Evolutionary conservation across 2,329 filamentous ascomycete species (phyloP).

Genomic region (Exophiala lecanii-corni): DNA sequence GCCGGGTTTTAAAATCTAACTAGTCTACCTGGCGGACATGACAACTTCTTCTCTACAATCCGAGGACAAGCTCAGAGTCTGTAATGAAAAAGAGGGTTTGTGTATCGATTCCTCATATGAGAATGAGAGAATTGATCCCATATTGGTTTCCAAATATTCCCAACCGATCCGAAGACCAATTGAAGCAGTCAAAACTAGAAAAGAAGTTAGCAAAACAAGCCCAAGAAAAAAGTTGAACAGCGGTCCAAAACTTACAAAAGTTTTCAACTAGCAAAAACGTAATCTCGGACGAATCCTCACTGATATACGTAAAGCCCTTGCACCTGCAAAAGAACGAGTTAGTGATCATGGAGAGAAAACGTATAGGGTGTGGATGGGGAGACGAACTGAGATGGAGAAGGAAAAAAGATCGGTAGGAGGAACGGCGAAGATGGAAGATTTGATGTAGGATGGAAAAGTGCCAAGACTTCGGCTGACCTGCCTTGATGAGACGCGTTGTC

Average conservation of each 20-base stretch:
- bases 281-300: conserved; percentile 80
- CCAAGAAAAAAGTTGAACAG: not conserved
- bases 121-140: not conserved
- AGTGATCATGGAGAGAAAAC: no score
- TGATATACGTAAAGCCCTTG: conserved; percentile 71
- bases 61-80: not conserved
- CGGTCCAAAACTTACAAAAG: conserved; percentile 56
- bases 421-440: no score
- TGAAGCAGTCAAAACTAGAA: conserved; percentile 58
- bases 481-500: no score
- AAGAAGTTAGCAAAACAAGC: conserved; percentile 3
- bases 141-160: conserved; percentile 83
- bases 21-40: no score
- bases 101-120: not conserved
- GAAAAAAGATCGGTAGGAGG: no score
- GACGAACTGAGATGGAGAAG: no score
- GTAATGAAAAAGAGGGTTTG: not conserved
- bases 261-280: conserved; percentile 85
- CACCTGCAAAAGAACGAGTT: conserved; percentile 47
- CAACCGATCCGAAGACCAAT: conserved; percentile 63
- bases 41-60: not conserved
- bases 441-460: no score
- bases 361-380: no score
- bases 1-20: no score
- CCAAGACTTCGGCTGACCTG: no score